A percentile compares a stretch with the other conserved stretches of the same genome.
Conservation (phyloP, 305 asterid species). For the Fraxinus greggii region DNA sequence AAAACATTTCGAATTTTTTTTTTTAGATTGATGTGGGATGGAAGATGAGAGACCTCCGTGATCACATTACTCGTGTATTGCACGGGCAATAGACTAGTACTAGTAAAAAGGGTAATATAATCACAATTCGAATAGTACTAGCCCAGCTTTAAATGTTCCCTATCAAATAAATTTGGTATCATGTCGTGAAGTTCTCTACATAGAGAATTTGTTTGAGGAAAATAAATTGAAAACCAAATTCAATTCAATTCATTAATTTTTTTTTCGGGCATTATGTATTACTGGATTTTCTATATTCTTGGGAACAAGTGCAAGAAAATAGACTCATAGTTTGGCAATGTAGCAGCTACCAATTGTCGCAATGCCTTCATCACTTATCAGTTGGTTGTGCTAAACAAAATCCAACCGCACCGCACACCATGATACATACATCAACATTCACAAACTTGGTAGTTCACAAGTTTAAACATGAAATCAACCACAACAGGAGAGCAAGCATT, state of each 20-base stretch:
- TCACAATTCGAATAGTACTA: conserved; percentile 70
- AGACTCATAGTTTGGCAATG: conserved; percentile 22
- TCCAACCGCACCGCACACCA: conserved; percentile 67
- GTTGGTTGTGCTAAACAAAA: conserved; percentile 59
- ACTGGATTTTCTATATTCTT: conserved; percentile 2
- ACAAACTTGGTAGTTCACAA: background rate
- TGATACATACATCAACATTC: conserved; percentile 15
- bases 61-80: no score
- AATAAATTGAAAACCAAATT: conserved; percentile 4
- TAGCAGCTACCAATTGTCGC: conserved; percentile 55
- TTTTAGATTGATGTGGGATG: no score
- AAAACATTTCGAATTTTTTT: no score
- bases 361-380: conserved; percentile 33
- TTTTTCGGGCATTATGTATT: background rate
- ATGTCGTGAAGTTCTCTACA: conserved; percentile 79
- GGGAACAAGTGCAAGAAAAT: conserved; percentile 12
- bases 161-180: conserved; percentile 54
- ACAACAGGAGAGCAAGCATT: conserved; percentile 2
- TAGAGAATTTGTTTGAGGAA: conserved; percentile 20
- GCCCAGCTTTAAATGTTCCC: conserved; percentile 64
- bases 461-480: conserved; percentile 18
- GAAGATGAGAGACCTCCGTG: no score
- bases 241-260: background rate
- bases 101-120: conserved; percentile 31
- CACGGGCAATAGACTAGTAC: no score